These are phyloP conservation scores for Setaria viridis DNA, from an alignment of 202 grass and related monocot genomes.

Conservation along the genomic window DNA sequence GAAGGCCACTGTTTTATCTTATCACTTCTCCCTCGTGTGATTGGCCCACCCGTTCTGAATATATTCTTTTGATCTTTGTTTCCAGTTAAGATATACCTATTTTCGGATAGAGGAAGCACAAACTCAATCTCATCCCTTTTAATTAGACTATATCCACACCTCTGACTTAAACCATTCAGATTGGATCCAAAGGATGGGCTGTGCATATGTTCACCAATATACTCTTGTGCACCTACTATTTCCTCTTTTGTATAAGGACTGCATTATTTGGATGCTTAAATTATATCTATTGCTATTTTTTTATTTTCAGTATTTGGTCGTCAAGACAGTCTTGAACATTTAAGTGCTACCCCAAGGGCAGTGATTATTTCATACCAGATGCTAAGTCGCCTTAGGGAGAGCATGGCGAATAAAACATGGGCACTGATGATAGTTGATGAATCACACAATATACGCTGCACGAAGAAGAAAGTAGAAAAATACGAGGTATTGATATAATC, in stretches of 20 bases:
- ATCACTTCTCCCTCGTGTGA: slow-evolving; percentile 28
- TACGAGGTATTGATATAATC: slow-evolving; percentile 62
- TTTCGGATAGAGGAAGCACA: not conserved
- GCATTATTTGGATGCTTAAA: slow-evolving; percentile 18
- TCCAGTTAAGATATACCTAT: slow-evolving; percentile 8
- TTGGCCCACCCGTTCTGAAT: slow-evolving; percentile 25
- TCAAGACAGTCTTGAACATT: slow-evolving; percentile 81
- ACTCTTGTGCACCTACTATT: not conserved
- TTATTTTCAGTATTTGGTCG: slow-evolving; percentile 84
- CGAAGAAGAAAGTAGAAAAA: slow-evolving; percentile 63
- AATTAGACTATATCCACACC: not conserved
- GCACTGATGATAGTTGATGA: slow-evolving; percentile 95
- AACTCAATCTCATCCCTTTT: slow-evolving; percentile 10
- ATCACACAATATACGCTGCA: slow-evolving; percentile 99
- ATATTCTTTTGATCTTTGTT: slow-evolving; percentile 24
- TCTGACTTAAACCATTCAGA: not conserved
- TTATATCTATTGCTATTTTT: slow-evolving; percentile 32
- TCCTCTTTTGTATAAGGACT: not conserved
- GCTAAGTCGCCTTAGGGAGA: slow-evolving; percentile 73
- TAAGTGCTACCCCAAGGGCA: slow-evolving; percentile 70
- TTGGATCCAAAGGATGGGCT: not conserved
- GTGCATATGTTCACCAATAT: not conserved
- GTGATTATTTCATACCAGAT: slow-evolving; percentile 94
- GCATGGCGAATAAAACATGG: slow-evolving; percentile 75
- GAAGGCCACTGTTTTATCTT: slow-evolving; percentile 12